A percentile compares a stretch with the other conserved stretches of the same genome.
These are phyloP conservation scores for Pelargonium nanum DNA, from an alignment of 345 rosid species.

Conservation along the genomic window DNA sequence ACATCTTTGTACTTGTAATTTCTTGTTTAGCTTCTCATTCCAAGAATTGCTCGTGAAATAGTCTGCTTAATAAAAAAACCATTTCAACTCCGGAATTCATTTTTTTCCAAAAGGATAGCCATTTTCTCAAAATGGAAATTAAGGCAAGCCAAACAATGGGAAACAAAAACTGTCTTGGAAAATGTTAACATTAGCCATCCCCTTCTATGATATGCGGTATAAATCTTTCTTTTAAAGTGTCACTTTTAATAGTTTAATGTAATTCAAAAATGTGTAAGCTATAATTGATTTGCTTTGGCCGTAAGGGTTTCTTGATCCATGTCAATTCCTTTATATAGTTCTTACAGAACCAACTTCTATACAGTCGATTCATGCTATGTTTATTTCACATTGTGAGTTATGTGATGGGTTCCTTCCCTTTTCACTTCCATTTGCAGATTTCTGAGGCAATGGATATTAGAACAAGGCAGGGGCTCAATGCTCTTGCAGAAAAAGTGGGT, in stretches of 20 bases:
- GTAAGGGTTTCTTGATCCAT: background rate
- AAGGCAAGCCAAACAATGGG: too few relatives aligned
- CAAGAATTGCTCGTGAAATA: background rate
- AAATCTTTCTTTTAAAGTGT: background rate
- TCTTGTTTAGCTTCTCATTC: background rate
- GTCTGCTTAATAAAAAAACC: background rate
- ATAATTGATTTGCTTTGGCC: background rate
- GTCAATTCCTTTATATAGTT: background rate
- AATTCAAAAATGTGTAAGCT: background rate
- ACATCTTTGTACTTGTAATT: background rate
- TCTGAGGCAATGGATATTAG: constrained; percentile 93
- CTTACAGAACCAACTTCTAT: background rate
- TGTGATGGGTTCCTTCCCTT: constrained; percentile 10
- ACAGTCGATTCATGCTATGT: background rate
- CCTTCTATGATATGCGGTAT: background rate
- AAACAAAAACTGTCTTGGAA: too few relatives aligned
- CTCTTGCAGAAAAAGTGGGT: constrained; percentile 75
- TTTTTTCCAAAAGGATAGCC: background rate
- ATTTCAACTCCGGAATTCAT: background rate
- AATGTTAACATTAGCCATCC: background rate
- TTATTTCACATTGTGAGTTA: background rate
- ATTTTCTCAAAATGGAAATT: background rate
- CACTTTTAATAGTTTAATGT: background rate
- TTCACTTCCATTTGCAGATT: constrained; percentile 36
- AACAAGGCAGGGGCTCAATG: constrained; percentile 89